phyloP scores from a whole-genome alignment of 2,329 filamentous ascomycete genomes.

The Cladosporium sp. region DNA sequence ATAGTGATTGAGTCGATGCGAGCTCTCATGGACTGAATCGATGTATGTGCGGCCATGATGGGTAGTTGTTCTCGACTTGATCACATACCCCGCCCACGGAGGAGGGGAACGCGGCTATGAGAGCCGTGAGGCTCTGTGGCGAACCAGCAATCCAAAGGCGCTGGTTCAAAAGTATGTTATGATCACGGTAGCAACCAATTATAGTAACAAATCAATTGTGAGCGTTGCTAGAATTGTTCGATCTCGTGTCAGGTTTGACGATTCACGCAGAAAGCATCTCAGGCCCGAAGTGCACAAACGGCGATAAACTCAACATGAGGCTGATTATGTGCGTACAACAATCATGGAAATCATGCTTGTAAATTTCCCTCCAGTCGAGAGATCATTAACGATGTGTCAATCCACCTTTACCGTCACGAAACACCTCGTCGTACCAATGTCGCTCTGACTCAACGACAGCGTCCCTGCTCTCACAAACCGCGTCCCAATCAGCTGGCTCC shows the following conservation, averaged over 20 bases:
- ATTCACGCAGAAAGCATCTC: too few species aligned
- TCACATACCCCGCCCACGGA: neutral
- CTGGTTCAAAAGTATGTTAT: too few species aligned
- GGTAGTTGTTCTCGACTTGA: neutral
- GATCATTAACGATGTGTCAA: neutral
- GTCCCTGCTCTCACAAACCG: neutral
- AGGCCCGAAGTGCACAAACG: too few species aligned
- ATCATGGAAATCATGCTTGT: neutral
- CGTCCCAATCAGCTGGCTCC: neutral
- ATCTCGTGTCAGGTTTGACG: too few species aligned
- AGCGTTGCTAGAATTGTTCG: too few species aligned
- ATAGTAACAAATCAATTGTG: too few species aligned
- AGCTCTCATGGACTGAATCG: too few species aligned
- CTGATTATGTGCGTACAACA: neutral
- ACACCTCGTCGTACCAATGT: neutral
- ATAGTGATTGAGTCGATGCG: neutral
- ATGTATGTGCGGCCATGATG: neutral
- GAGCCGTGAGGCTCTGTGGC: neutral
- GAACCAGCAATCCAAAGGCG: neutral
- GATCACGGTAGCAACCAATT: too few species aligned
- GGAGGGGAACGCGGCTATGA: neutral
- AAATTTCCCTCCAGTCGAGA: neutral
- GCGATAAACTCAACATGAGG: neutral
- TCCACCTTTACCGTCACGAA: neutral
- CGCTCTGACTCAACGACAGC: neutral